A percentile compares a stretch with the other conserved stretches of the same genome.
These are phyloP conservation scores for Phoma sp. DNA, from an alignment of 2,329 filamentous ascomycete genomes.

Conservation along the genomic window DNA sequence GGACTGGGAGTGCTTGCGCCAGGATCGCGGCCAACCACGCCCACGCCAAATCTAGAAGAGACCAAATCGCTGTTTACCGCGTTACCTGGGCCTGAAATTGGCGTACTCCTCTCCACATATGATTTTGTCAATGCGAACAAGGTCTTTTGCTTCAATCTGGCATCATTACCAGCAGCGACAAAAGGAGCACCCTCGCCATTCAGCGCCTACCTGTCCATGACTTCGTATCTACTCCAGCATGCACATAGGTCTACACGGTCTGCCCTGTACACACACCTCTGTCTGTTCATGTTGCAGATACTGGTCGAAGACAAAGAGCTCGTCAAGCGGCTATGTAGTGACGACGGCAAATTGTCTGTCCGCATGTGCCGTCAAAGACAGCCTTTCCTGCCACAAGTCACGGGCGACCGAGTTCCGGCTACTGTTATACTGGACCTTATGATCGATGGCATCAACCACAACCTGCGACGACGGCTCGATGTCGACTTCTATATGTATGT, in stretches of 20 bases:
- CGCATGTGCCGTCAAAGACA: conserved; percentile 88
- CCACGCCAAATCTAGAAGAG: conserved; percentile 75
- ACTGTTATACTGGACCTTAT: conserved; percentile 83
- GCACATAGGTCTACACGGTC: conserved; percentile 82
- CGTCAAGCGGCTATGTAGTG: conserved; percentile 82
- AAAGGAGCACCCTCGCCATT: conserved; percentile 76
- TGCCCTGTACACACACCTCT: conserved; percentile 83
- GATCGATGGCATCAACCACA: conserved; percentile 92
- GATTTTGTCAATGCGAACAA: conserved; percentile 96
- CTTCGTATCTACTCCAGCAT: conserved; percentile 92
- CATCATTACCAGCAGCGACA: conserved; percentile 66
- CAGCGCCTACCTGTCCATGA: conserved; percentile 81
- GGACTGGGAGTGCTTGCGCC: conserved; percentile 79
- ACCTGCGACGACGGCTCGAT: conserved; percentile 84
- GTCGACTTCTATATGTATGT: conserved; percentile 76
- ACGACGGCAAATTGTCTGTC: conserved; percentile 75
- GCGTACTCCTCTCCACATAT: conserved; percentile 83
- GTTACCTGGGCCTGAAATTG: conserved; percentile 80
- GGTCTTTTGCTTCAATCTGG: conserved; percentile 85
- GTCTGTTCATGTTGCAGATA: conserved; percentile 82
- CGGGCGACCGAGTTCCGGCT: conserved; percentile 74
- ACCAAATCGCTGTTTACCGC: conserved; percentile 80
- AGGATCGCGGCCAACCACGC: conserved; percentile 65
- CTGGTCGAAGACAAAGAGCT: conserved; percentile 83
- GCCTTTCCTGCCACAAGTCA: conserved; percentile 79